A percentile compares a stretch with the other conserved stretches of the same genome.
These are phyloP conservation scores for Aspergillus homomorphus DNA, from an alignment of 495 filamentous ascomycete species.

Conservation along the genomic window DNA sequence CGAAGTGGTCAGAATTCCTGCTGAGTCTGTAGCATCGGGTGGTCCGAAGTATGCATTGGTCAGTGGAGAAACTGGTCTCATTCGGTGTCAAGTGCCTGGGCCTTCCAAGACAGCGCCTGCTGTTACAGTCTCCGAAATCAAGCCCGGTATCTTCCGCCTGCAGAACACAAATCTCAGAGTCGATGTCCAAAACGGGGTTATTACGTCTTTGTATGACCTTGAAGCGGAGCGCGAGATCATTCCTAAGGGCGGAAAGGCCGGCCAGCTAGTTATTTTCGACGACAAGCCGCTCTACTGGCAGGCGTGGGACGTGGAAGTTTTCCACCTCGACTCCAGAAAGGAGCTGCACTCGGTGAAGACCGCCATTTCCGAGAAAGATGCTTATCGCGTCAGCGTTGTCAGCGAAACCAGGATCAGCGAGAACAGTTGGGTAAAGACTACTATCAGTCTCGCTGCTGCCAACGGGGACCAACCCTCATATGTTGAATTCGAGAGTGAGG, in stretches of 20 bases:
- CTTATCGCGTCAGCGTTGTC: conserved; percentile 71
- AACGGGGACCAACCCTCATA: conserved; percentile 60
- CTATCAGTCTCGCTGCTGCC: conserved; percentile 72
- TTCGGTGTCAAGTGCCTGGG: conserved; percentile 50
- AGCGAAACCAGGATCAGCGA: conserved; percentile 85
- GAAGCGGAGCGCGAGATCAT: conserved; percentile 70
- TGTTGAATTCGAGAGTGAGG: conserved; percentile 75
- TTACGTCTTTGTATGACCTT: conserved; percentile 79
- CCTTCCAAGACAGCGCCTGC: conserved; percentile 36
- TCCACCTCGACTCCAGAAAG: conserved; percentile 82
- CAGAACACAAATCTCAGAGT: conserved; percentile 72
- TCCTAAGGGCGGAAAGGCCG: conserved; percentile 73
- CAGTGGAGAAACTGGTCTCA: conserved; percentile 40
- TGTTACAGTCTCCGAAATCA: conserved; percentile 63
- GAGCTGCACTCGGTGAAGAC: conserved; percentile 65
- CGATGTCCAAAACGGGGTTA: conserved; percentile 66
- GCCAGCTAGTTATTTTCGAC: conserved; percentile 92
- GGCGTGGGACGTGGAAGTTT: conserved; percentile 98
- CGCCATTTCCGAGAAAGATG: conserved; percentile 66
- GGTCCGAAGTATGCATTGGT: conserved; percentile 47
- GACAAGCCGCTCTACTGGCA: conserved; percentile 99
- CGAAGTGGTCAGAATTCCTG: conserved; percentile 63
- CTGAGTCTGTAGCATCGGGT: conserved; percentile 23
- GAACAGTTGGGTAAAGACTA: conserved; percentile 81
- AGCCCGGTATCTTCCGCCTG: conserved; percentile 70